Evolutionary conservation across 1,139 yeast genomes (phyloP).

Genomic region (Wickerhamomyces sp.): DNA sequence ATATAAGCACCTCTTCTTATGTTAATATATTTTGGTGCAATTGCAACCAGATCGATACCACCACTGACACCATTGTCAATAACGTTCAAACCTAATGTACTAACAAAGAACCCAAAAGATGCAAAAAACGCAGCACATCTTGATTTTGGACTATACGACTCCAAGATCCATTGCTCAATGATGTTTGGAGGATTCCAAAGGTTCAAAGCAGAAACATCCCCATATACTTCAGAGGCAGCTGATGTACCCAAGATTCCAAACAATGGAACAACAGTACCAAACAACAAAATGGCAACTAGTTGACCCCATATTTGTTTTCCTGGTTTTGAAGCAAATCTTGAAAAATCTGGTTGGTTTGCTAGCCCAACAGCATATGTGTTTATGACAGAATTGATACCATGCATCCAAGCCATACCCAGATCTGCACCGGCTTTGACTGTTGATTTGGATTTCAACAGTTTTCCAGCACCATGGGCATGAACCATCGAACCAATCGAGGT

Average conservation of each 20-base stretch:
- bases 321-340: conserved; percentile 34
- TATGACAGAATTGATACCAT: conserved; percentile 28
- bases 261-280: conserved; percentile 36
- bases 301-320: conserved; percentile 27
- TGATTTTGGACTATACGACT: conserved; percentile 25
- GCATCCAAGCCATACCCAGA: conserved; percentile 28
- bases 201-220: conserved; percentile 27
- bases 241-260: conserved; percentile 36
- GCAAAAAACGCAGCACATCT: conserved; percentile 36
- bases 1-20: conserved; percentile 33
- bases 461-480: conserved; percentile 27
- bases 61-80: conserved; percentile 40
- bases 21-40: conserved; percentile 36
- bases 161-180: conserved; percentile 26
- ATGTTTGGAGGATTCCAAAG: conserved; percentile 36
- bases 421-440: conserved; percentile 25
- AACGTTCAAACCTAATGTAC: conserved; percentile 34
- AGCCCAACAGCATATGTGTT: conserved; percentile 30
- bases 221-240: conserved; percentile 34
- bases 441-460: conserved; percentile 17
- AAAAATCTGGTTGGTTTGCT: conserved; percentile 37
- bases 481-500: conserved; percentile 28
- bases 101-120: conserved; percentile 26
- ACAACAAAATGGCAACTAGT: conserved; percentile 25
- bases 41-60: conserved; percentile 40